Evolutionary conservation across 176 grass and related monocot species (phyloP).

Genomic region (Saccharum spontaneum): DNA sequence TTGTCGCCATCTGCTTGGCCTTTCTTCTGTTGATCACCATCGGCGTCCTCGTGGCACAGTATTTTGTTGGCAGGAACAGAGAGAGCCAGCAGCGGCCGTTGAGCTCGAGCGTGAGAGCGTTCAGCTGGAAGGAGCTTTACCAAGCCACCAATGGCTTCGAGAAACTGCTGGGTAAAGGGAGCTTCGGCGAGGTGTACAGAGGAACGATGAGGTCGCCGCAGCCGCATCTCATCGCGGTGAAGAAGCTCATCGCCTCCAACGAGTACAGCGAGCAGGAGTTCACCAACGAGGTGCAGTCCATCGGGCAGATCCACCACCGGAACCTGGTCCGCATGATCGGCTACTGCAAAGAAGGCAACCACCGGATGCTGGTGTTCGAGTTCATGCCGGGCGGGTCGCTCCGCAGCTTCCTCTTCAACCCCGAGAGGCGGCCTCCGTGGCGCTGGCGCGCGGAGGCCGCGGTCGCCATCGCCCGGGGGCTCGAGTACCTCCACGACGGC

Average conservation of each 20-base stretch:
- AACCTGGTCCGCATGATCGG: slow-evolving; percentile 35
- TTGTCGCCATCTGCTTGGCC: not conserved
- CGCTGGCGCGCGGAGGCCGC: slow-evolving; percentile 22
- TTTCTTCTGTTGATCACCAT: not conserved
- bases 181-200: slow-evolving; percentile 33
- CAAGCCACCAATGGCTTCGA: slow-evolving; percentile 31
- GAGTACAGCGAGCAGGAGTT: slow-evolving; percentile 32
- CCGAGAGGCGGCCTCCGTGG: not conserved
- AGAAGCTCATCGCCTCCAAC: slow-evolving; percentile 33
- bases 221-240: slow-evolving; percentile 13
- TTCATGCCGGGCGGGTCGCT: slow-evolving; percentile 22
- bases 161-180: slow-evolving; percentile 30
- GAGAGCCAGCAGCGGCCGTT: not conserved
- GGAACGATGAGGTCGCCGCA: not conserved
- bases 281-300: slow-evolving; percentile 34
- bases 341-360: slow-evolving; percentile 25
- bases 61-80: not conserved
- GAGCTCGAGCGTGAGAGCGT: not conserved
- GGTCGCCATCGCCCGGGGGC: slow-evolving; percentile 1
- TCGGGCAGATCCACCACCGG: slow-evolving; percentile 39
- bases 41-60: not conserved
- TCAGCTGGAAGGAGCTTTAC: slow-evolving; percentile 34
- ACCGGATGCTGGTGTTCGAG: slow-evolving; percentile 37
- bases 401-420: not conserved
- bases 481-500: slow-evolving; percentile 35